A percentile compares a stretch with the other conserved stretches of the same genome.
These are phyloP conservation scores for Hymenoscyphus scutula DNA, from an alignment of 2,329 filamentous ascomycete species.

Conservation along the genomic window DNA sequence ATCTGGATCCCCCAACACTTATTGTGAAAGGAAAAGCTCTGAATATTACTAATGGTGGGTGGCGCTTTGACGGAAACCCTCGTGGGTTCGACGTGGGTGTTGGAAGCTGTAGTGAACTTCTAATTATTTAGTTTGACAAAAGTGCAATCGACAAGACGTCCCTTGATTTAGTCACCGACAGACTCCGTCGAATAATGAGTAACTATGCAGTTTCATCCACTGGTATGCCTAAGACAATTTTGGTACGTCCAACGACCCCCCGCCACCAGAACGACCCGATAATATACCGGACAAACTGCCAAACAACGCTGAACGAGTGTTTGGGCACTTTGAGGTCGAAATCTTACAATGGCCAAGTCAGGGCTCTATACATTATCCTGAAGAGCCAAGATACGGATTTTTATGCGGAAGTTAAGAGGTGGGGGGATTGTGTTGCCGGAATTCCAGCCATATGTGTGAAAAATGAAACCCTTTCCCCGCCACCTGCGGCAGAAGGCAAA, in stretches of 20 bases:
- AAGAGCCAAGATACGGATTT: background rate
- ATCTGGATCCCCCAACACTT: background rate
- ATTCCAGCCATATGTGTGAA: conserved; percentile 6
- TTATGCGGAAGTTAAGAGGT: conserved; percentile 15
- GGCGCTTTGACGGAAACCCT: background rate
- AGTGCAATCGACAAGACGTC: background rate
- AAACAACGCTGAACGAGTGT: background rate
- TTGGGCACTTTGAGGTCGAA: background rate
- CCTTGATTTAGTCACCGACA: background rate
- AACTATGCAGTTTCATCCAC: background rate
- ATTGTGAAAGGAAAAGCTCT: background rate
- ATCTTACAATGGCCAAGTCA: background rate
- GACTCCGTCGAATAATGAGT: background rate
- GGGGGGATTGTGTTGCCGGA: conserved; percentile 14
- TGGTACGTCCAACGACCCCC: background rate
- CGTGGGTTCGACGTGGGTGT: background rate
- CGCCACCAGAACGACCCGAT: background rate
- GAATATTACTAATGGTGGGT: background rate
- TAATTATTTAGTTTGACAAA: background rate
- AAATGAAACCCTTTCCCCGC: background rate
- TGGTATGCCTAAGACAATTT: background rate
- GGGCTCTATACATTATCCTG: background rate
- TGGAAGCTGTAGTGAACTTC: background rate
- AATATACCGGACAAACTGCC: background rate
- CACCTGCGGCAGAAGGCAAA: background rate